Conservation (phyloP, 306 rosid species). For the Leucaena leucocephala region DNA sequence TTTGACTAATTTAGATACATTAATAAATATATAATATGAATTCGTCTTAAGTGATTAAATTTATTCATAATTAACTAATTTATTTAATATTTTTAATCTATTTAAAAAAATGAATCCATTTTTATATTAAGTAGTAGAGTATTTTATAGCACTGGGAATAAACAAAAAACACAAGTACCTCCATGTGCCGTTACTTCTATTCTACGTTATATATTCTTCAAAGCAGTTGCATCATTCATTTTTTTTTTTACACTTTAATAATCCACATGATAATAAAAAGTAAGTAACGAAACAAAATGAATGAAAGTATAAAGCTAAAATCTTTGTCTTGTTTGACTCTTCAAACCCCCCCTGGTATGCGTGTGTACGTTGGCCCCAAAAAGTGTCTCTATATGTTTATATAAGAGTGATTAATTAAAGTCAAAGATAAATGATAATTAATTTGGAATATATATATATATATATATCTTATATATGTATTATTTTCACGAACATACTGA, state of each 20-base stretch:
- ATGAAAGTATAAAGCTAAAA: background rate
- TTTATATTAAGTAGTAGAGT: too few relatives aligned
- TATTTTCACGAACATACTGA: conserved; percentile 38
- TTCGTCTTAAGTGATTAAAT: too few relatives aligned
- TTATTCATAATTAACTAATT: too few relatives aligned
- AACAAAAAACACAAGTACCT: background rate
- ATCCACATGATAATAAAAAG: conserved; percentile 1
- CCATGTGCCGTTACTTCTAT: background rate
- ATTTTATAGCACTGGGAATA: too few relatives aligned
- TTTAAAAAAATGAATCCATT: too few relatives aligned
- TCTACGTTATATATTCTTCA: background rate
- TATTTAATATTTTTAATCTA: too few relatives aligned
- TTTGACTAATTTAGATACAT: too few relatives aligned
- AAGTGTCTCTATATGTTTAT: background rate
- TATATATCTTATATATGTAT: background rate
- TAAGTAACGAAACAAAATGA: background rate
- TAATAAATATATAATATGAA: too few relatives aligned
- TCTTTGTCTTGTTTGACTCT: conserved; percentile 1
- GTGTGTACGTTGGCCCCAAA: background rate
- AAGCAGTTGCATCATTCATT: background rate
- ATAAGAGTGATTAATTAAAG: background rate
- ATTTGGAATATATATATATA: background rate
- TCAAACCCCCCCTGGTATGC: background rate
- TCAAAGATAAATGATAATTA: background rate
- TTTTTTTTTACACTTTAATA: background rate